phyloP scores from a whole-genome alignment of 139 green algal genomes.

The Tetraselmis striata region DNA sequence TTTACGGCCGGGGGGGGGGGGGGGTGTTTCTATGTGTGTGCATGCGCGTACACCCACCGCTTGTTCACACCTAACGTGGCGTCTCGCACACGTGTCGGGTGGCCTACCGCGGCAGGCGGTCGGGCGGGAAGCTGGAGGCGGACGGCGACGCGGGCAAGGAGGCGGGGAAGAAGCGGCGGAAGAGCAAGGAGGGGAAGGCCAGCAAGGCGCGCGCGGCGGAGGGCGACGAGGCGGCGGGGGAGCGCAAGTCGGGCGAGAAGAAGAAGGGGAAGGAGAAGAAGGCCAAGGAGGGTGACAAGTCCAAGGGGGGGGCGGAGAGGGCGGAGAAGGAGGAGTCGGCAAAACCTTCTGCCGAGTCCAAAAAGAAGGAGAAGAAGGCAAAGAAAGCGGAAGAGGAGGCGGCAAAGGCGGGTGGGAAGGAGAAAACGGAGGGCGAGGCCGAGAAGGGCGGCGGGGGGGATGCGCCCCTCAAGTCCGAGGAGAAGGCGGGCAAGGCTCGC shows the following conservation, averaged over 20 bases:
- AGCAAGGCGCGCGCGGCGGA: background rate
- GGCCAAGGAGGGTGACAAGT: background rate
- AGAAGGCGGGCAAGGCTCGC: too few relatives aligned
- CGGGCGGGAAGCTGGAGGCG: background rate
- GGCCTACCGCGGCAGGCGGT: background rate
- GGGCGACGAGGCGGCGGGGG: too few relatives aligned
- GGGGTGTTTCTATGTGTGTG: too few relatives aligned
- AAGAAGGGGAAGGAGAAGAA: background rate
- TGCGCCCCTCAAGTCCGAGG: too few relatives aligned
- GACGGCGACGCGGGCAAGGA: background rate
- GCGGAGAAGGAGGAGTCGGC: background rate
- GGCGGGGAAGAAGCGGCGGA: too few relatives aligned
- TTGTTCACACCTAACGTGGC: too few relatives aligned
- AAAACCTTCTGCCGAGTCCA: too few relatives aligned
- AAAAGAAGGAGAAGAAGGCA: background rate
- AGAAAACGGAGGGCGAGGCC: background rate
- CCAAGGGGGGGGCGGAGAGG: background rate
- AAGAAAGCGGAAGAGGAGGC: background rate
- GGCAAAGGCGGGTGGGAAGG: background rate
- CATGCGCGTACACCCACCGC: too few relatives aligned
- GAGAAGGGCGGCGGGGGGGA: background rate
- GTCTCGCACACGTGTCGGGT: too few relatives aligned
- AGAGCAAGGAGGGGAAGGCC: background rate
- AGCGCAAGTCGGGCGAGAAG: background rate
- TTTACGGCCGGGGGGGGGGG: background rate